A percentile compares a stretch with the other conserved stretches of the same genome.
phyloP scores from a whole-genome alignment of 2,329 filamentous ascomycete species.

The Fusarium sp. region DNA sequence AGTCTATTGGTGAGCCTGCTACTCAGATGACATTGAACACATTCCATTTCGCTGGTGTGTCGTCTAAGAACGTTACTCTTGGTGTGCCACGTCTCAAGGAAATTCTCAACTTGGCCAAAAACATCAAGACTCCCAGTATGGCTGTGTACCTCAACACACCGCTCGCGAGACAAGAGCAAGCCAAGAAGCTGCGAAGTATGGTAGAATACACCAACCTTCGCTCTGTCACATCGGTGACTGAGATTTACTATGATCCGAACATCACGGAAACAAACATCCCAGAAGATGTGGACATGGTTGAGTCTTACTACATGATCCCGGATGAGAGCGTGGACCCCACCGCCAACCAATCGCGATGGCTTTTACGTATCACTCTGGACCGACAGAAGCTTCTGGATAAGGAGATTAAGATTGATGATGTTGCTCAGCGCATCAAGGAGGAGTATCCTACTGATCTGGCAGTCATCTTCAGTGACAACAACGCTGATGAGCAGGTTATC shows the following conservation, averaged over 20 bases:
- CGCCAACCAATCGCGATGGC: slow-evolving; percentile 89
- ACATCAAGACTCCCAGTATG: slow-evolving; percentile 99
- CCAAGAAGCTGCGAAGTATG: slow-evolving; percentile 84
- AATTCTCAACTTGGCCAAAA: slow-evolving; percentile 96
- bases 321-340: slow-evolving; percentile 72
- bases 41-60: slow-evolving; percentile 99
- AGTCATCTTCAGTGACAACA: slow-evolving; percentile 97
- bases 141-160: slow-evolving; percentile 80
- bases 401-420: slow-evolving; percentile 88
- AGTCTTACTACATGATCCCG: slow-evolving; percentile 95
- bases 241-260: slow-evolving; percentile 97
- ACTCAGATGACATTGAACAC: slow-evolving; percentile 99
- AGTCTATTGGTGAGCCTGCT: slow-evolving; percentile 98
- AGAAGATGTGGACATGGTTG: slow-evolving; percentile 91
- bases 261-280: slow-evolving; percentile 86
- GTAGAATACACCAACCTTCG: slow-evolving; percentile 96
- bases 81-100: slow-evolving; percentile 99
- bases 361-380: slow-evolving; percentile 91
- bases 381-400: slow-evolving; percentile 96
- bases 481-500: slow-evolving; percentile 93
- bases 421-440: slow-evolving; percentile 88
- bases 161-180: slow-evolving; percentile 76
- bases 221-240: slow-evolving; percentile 88
- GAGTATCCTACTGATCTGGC: slow-evolving; percentile 86
- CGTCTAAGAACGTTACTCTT: slow-evolving; percentile 98